Percentiles rank a stretch among this genome's conserved stretches.
These are phyloP conservation scores for Inga laurina DNA, from an alignment of 306 rosid genomes.

Conservation along the genomic window DNA sequence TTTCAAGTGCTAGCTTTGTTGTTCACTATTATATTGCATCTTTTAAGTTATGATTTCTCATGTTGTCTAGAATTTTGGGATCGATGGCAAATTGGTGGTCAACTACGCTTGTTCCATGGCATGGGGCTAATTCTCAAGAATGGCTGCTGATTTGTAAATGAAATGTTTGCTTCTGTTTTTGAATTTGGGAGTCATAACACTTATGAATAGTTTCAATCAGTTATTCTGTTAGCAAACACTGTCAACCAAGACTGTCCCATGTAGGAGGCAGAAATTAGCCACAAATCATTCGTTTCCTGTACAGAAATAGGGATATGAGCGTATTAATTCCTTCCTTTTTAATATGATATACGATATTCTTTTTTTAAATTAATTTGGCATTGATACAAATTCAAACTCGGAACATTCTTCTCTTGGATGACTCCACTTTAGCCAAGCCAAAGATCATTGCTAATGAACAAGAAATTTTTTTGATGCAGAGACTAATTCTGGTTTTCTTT, in stretches of 20 bases:
- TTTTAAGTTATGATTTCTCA: conserved; percentile 10
- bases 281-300: background rate
- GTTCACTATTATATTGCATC: conserved; percentile 7
- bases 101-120: conserved; percentile 96
- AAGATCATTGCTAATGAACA: background rate
- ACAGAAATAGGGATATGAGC: background rate
- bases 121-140: conserved; percentile 65
- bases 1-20: background rate
- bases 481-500: background rate
- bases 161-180: conserved; percentile 10
- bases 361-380: background rate
- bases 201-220: conserved; percentile 14
- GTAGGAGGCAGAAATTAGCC: background rate
- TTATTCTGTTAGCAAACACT: background rate
- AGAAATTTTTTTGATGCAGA: background rate
- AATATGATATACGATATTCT: background rate
- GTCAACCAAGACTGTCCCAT: background rate
- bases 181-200: background rate
- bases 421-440: background rate
- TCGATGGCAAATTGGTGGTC: conserved; percentile 89
- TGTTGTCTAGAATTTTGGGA: conserved; percentile 81
- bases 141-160: conserved; percentile 26
- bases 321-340: background rate
- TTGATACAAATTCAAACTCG: background rate
- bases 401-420: background rate